Base-by-base conservation (phyloP, 1,284 basidiomycete genomes). In the Malassezia japonica region DNA sequence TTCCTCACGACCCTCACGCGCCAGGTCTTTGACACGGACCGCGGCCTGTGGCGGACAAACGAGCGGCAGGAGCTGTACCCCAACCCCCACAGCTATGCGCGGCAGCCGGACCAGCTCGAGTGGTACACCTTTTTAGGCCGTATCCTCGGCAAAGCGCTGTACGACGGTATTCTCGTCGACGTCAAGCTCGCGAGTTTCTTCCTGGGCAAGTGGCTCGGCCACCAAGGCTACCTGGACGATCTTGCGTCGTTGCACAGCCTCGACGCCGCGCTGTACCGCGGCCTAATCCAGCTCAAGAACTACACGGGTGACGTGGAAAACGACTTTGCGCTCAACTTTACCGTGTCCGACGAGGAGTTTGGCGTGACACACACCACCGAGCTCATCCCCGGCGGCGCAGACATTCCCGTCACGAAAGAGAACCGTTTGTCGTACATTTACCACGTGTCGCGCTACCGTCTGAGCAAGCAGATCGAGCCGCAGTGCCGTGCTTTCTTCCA, bases 121-220 rank as follows among this genome's bases (percentile, higher is more conserved):
- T 99, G 94, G 94, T 98, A 90, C 73, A 79, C 83, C 1, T 98
- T 96, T 74, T 83, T 96, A 55, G 92, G 94, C 0, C 79, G 87
- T 0, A 85, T 98, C 21, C 77, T 96, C 0, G 92, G 91, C 9
- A 96, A 96, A 72, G 92, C 92, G 0, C 78, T 98, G 64, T 98
- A 98, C 70, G 88, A 96, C 48, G 90, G 91, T 2, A 96, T 98
- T 43, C 78, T 99, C 6, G 83, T 94, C n/a, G 89, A 96, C 62
- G 86, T 92, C 4, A 85, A 85, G 1, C 96, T 98, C 74, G 90
- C 94, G 1, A 82, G 83, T 7, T 99, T 98, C 77, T 98, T 98
- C 80, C 78, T 92, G 31, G 82, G 84, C 12, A 90, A 90, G 49
- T 72, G 70, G 67, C 50, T 74, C 10, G 72, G 72, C 35, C 55